phyloP scores from a whole-genome alignment of 345 rosid species.

The Mangifera indica region DNA sequence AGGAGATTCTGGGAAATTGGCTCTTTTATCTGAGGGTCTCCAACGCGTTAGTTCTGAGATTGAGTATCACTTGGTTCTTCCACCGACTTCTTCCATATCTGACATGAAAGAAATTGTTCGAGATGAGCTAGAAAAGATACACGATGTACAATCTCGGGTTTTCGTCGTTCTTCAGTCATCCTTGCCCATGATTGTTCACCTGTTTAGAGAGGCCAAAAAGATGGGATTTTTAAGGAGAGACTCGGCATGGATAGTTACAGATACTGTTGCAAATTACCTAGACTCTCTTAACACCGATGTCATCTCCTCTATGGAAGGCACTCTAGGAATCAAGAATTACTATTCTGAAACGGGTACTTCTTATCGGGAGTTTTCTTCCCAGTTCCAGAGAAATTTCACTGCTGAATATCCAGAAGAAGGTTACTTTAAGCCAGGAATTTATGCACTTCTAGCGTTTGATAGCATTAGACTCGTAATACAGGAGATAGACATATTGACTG shows the following conservation, averaged over 20 bases:
- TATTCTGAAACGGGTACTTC: slow-evolving; percentile 17
- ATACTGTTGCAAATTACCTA: slow-evolving; percentile 17
- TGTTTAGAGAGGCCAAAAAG: slow-evolving; percentile 36
- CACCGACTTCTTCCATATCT: slow-evolving; percentile 29
- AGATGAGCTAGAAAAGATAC: slow-evolving; percentile 33
- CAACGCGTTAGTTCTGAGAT: slow-evolving; percentile 33
- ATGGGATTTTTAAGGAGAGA: slow-evolving; percentile 30
- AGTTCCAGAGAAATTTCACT: slow-evolving; percentile 27
- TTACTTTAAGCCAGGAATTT: slow-evolving; percentile 33
- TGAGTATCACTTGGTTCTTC: slow-evolving; percentile 41
- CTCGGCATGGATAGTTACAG: slow-evolving; percentile 37
- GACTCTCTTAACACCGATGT: slow-evolving; percentile 32
- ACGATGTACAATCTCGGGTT: slow-evolving; percentile 30
- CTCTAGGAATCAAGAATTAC: slow-evolving; percentile 41
- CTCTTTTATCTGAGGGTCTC: slow-evolving; percentile 36
- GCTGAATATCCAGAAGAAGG: slow-evolving; percentile 27
- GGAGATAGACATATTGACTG: slow-evolving; percentile 14
- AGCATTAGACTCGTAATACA: slow-evolving; percentile 25
- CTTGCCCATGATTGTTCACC: slow-evolving; percentile 18
- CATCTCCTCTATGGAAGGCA: slow-evolving; percentile 46
- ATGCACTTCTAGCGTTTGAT: slow-evolving; percentile 43
- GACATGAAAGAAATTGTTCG: slow-evolving; percentile 22
- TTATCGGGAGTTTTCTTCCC: slow-evolving; percentile 23
- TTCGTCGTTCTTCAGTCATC: slow-evolving; percentile 48
- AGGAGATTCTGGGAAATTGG: slow-evolving; percentile 27